Evolutionary conservation across 257 asterid genomes (phyloP), one percentile per base, ranked within the genome.

Genomic region (Plantago elongata): DNA sequence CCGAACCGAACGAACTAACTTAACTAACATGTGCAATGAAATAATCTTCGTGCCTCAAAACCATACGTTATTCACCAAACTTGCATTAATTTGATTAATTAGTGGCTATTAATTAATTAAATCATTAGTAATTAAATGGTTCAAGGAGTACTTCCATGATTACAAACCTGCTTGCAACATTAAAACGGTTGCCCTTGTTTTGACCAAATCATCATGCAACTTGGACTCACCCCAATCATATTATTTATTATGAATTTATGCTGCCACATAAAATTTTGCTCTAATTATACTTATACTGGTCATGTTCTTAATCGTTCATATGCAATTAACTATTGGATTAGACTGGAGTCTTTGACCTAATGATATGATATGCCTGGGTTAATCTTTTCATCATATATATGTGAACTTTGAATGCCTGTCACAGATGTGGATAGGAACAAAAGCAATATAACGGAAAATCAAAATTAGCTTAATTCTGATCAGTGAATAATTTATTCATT

Each of bases 171-270:
- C 52, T 38, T 55, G 40, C 43, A 15, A 49, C 45, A 55, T 46
- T 50, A 52, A 48, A 22, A 58, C 45, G 64, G 47, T 63, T 69
- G 63, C 65, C 65, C 51, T 69, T 54, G 54, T 63, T 71, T 79
- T 81, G 83, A 81, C 85, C 70, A 49, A 70, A 68, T 46, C 42
- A 57, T 34, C 40, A 34, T 74, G 75, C 63, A 62, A 49, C 59
- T 75, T 67, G 67, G 76, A 65, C 79, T 60, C 27, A 46, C 58
- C 59, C 48, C 59, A 54, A 51, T 44, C 51, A 60, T 64, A 5
- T 61, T 78, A 42, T 49, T 56, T 64, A 5, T 61, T 78, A 42
- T 49, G 73, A 69, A n/a, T n/a, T n/a, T 34, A 34, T 70, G 46
- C 50, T 49, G 66, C 67, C 75, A 66, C 72, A 54, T 75, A 60